Evolutionary conservation across 164 flowering plant species (phyloP), one percentile per base, ranked within the genome.

Genomic region (Stephania japonica): DNA sequence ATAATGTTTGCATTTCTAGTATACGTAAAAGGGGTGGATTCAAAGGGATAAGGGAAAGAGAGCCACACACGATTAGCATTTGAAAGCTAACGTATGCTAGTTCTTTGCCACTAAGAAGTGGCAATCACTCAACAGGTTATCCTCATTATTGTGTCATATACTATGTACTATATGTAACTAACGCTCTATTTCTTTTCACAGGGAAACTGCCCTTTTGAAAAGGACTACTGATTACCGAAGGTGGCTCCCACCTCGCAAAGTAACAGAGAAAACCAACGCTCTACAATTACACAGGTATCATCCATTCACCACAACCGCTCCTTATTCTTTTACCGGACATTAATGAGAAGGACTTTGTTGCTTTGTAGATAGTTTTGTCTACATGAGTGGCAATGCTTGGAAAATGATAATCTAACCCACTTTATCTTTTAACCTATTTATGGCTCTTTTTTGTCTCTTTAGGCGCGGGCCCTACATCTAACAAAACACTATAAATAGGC

Each of bases 31-130:
- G 68, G 75, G 53, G 18, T 21, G 67, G 70, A 50, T 49, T 66
- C 56, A 32, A 64, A 72, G 59, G 79, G 94, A 91, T 91, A 89
- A 91, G 94, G 70, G 53, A 90, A 89, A 89, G 87, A 90, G 89
- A 90, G 84, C 93, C 94, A 90, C 97, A 88, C 90, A 89, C 47
- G 83, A 85, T 84, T 81, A 81, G 84, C 80, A 85, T 77, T 75
- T 75, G 79, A 82, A 82, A 80, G 70, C 72, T 65, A 79, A 74
- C 80, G 84, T 81, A 79, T 79, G 84, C 76, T 59, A 67, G 75
- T 80, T 73, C 71, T 78, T 56, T 63, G 72, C 79, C 74, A 32
- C 70, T 12, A 19, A 25, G 62, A 67, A 7, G 70, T 65, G 71
- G 70, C 72, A 75, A 75, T 75, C 62, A 74, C 80, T 84, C 93